Percentiles rank a stretch among this genome's conserved stretches.
Evolutionary conservation across 257 asterid species (phyloP).

Genomic region (Fraxinus quadrangulata): DNA sequence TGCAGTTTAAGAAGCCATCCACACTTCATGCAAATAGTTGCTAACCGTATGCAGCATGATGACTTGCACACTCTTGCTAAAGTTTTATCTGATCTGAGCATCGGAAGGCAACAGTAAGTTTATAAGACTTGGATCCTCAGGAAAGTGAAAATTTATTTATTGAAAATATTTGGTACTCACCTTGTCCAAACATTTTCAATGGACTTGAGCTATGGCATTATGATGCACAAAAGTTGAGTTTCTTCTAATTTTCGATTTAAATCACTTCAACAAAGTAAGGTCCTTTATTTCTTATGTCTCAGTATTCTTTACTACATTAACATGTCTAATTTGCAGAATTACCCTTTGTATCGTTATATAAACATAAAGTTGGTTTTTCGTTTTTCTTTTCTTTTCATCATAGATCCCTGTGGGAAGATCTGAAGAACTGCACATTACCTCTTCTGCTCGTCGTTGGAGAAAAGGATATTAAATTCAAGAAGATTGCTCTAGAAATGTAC

Average conservation of each 20-base stretch:
- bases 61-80: conserved; percentile 70
- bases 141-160: neutral
- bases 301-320: neutral
- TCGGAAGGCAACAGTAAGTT: conserved; percentile 93
- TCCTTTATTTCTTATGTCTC: neutral
- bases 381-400: conserved; percentile 10
- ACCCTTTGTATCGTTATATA: neutral
- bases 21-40: conserved; percentile 50
- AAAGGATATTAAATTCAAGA: conserved; percentile 74
- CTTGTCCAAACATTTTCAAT: neutral
- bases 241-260: neutral
- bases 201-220: neutral
- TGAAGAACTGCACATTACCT: conserved; percentile 66
- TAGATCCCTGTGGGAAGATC: conserved; percentile 88
- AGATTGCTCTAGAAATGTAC: conserved; percentile 60
- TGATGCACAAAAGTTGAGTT: neutral
- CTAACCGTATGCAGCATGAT: conserved; percentile 62
- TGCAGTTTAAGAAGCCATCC: conserved; percentile 89
- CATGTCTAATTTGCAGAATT: neutral
- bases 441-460: conserved; percentile 80
- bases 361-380: neutral
- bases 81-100: conserved; percentile 67
- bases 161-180: neutral
- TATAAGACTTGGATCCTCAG: neutral
- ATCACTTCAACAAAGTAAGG: neutral